These are phyloP conservation scores for Podaxis pistillaris DNA, from an alignment of 768 basidiomycete species.

Conservation along the genomic window DNA sequence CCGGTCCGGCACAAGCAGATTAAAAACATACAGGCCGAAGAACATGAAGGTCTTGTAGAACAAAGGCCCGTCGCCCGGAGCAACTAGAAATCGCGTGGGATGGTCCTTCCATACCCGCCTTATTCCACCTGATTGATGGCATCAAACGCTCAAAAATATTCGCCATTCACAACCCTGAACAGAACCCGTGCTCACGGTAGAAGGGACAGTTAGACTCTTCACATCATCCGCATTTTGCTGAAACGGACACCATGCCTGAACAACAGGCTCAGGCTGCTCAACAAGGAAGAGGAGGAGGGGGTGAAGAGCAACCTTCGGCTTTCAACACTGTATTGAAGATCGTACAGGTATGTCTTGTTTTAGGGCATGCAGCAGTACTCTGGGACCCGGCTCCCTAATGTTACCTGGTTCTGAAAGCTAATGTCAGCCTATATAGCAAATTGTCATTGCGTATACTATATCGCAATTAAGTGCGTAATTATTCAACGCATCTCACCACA, in stretches of 20 bases:
- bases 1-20: too few relatives aligned
- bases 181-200: not conserved
- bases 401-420: not conserved
- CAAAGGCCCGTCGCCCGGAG: not conserved
- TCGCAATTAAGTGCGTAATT: conserved; percentile 57
- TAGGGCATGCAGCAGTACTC: not conserved
- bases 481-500: not conserved
- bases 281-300: conserved; percentile 6
- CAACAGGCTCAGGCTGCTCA: conserved; percentile 15
- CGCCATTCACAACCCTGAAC: not conserved
- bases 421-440: conserved; percentile 47
- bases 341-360: conserved; percentile 23
- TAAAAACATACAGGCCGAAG: not conserved
- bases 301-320: conserved; percentile 11
- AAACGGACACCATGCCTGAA: conserved; percentile 12
- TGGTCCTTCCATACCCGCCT: not conserved
- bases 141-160: conserved; percentile 9
- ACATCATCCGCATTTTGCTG: not conserved
- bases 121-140: not conserved
- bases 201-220: not conserved
- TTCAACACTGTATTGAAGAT: conserved; percentile 18
- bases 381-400: not conserved
- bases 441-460: conserved; percentile 62
- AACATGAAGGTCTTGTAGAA: not conserved
- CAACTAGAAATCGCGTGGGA: not conserved